Percentiles rank a stretch among this genome's conserved stretches.
Evolutionary conservation across 2,329 filamentous ascomycete genomes (phyloP).

Genomic region (Alternaria sp.): DNA sequence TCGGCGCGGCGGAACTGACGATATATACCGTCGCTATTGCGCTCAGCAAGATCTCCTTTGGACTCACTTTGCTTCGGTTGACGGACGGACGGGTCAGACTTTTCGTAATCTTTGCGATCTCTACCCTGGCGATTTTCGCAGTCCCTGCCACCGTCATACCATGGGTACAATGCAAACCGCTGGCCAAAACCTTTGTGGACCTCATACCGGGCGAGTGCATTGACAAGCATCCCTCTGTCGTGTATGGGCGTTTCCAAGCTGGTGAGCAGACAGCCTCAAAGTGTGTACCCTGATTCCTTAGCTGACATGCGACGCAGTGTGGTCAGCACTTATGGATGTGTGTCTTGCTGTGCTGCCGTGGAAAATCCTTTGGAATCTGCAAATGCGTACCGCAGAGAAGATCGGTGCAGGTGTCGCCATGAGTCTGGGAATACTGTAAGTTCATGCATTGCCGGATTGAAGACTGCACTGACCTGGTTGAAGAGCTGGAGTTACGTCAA

Average conservation of each 20-base stretch:
- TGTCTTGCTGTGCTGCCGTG: constrained; percentile 17
- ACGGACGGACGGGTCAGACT: constrained; percentile 13
- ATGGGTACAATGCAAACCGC: constrained; percentile 15
- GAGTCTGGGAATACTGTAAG: constrained; percentile 17
- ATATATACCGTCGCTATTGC: constrained; percentile 15
- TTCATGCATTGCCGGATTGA: background rate
- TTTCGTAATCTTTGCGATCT: constrained; percentile 15
- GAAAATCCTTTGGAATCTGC: constrained; percentile 15
- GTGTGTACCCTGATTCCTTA: background rate
- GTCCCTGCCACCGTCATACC: constrained; percentile 12
- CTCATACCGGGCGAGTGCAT: constrained; percentile 16
- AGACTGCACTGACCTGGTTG: background rate
- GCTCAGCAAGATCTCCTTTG: constrained; percentile 24
- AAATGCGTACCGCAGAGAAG: constrained; percentile 17
- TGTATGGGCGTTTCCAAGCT: constrained; percentile 16
- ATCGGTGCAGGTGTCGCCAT: constrained; percentile 18
- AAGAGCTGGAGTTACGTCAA: constrained; percentile 14
- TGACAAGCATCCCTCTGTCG: constrained; percentile 14
- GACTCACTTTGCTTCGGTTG: constrained; percentile 17
- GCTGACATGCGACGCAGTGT: constrained; percentile 11
- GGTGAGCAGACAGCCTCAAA: constrained; percentile 6
- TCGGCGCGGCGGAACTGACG: constrained; percentile 14
- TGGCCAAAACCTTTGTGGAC: constrained; percentile 16
- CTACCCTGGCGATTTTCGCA: constrained; percentile 11
- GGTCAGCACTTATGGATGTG: constrained; percentile 17